phyloP scores from a whole-genome alignment of 495 filamentous ascomycete genomes.

The Clohesyomyces aquaticus region DNA sequence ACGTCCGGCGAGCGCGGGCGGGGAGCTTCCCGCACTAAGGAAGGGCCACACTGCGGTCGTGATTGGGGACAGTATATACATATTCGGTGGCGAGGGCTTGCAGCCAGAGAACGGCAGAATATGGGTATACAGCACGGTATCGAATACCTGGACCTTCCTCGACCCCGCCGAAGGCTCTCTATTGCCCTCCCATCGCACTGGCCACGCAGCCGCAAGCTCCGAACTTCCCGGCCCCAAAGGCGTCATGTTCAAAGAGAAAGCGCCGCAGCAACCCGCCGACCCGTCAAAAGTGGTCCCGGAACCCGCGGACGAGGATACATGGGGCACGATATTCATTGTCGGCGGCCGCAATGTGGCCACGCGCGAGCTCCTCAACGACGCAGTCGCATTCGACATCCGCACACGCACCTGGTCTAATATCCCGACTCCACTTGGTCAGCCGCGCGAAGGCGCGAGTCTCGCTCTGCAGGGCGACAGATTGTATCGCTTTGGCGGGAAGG shows the following conservation, averaged over 20 bases:
- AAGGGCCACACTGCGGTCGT: slow-evolving; percentile 62
- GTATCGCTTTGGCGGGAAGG: slow-evolving; percentile 37
- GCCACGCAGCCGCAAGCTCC: slow-evolving; percentile 41
- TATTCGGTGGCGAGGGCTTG: slow-evolving; percentile 62
- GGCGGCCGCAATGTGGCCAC: slow-evolving; percentile 28
- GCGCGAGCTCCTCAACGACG: slow-evolving; percentile 34
- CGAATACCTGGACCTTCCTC: slow-evolving; percentile 60
- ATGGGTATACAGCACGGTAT: slow-evolving; percentile 66
- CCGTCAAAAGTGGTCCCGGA: slow-evolving; percentile 44
- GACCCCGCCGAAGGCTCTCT: slow-evolving; percentile 52
- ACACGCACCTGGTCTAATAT: slow-evolving; percentile 42
- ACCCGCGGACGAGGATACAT: slow-evolving; percentile 38
- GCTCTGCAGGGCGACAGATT: slow-evolving; percentile 30
- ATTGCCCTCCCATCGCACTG: slow-evolving; percentile 46
- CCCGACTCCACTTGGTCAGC: slow-evolving; percentile 35
- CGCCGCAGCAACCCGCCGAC: slow-evolving; percentile 43
- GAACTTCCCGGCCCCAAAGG: slow-evolving; percentile 38
- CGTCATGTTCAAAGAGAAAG: slow-evolving; percentile 13
- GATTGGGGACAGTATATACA: slow-evolving; percentile 63
- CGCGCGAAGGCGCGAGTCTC: slow-evolving; percentile 37
- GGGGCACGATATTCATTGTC: slow-evolving; percentile 46
- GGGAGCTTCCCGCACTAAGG: slow-evolving; percentile 55
- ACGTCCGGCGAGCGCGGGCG: slow-evolving; percentile 31
- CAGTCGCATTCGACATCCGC: slow-evolving; percentile 44
- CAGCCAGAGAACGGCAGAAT: slow-evolving; percentile 65